Evolutionary conservation across 352 stramenopile genomes (phyloP).

Genomic region (Plasmopara halstedii): DNA sequence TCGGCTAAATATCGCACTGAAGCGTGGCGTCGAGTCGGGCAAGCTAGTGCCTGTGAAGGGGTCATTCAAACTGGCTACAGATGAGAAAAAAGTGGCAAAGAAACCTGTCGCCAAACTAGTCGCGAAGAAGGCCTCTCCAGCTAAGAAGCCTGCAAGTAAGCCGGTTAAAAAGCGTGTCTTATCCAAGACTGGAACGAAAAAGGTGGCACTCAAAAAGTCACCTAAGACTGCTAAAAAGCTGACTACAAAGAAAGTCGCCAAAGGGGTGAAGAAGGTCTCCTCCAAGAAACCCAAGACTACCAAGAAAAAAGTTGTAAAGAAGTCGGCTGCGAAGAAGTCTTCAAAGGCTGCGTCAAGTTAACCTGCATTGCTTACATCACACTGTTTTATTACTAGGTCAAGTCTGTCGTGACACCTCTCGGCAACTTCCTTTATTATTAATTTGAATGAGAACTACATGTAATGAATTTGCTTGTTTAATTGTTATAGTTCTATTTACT

Average conservation of each 20-base stretch:
- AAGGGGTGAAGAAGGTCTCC: conserved; percentile 35
- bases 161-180: conserved; percentile 16
- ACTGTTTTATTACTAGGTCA: conserved; percentile 17
- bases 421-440: conserved; percentile 44
- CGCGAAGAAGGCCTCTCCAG: conserved; percentile 23
- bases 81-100: conserved; percentile 85
- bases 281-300: conserved; percentile 44
- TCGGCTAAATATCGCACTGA: conserved; percentile 85
- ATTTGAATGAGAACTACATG: conserved; percentile 22
- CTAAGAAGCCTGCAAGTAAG: conserved; percentile 27
- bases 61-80: conserved; percentile 91
- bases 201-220: conserved; percentile 15
- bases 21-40: conserved; percentile 82
- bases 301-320: conserved; percentile 69
- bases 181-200: conserved; percentile 24
- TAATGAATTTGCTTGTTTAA: neutral
- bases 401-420: conserved; percentile 10
- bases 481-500: conserved; percentile 12
- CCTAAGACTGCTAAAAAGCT: conserved; percentile 28
- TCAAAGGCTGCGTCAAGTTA: conserved; percentile 35
- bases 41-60: conserved; percentile 90
- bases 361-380: conserved; percentile 1
- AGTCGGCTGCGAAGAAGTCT: conserved; percentile 50
- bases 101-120: conserved; percentile 23
- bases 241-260: conserved; percentile 18